Conservation (phyloP, 2,329 filamentous ascomycete species). For the Apiospora phragmitis region DNA sequence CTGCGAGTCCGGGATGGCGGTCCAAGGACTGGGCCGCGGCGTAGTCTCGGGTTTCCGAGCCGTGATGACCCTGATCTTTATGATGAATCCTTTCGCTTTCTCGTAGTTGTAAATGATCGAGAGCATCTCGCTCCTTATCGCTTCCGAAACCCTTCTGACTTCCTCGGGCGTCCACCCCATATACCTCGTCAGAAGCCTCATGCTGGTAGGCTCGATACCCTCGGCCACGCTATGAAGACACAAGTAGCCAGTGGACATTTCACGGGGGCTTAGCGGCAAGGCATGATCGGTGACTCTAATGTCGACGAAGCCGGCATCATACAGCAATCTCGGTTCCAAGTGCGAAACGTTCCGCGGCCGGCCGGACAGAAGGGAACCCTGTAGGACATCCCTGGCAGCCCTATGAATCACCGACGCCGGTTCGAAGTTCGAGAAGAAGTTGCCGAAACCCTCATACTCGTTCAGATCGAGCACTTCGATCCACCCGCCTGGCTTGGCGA, state of each 20-base stretch:
- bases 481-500: slow-evolving; percentile 58
- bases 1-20: neutral
- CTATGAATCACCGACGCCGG: slow-evolving; percentile 45
- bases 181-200: slow-evolving; percentile 53
- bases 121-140: slow-evolving; percentile 26
- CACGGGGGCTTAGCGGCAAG: slow-evolving; percentile 47
- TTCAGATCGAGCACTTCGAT: slow-evolving; percentile 58
- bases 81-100: slow-evolving; percentile 41
- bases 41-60: slow-evolving; percentile 47
- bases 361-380: slow-evolving; percentile 46
- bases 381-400: slow-evolving; percentile 41
- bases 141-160: slow-evolving; percentile 47
- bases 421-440: slow-evolving; percentile 42
- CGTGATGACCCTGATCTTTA: slow-evolving; percentile 49
- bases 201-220: slow-evolving; percentile 47
- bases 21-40: neutral
- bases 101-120: slow-evolving; percentile 47
- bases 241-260: slow-evolving; percentile 51
- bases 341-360: slow-evolving; percentile 46
- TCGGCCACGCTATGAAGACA: slow-evolving; percentile 55
- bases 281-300: slow-evolving; percentile 47
- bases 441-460: slow-evolving; percentile 39
- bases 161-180: slow-evolving; percentile 53
- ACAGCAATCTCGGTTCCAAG: slow-evolving; percentile 45
- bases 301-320: slow-evolving; percentile 53